Percentiles rank a stretch among this genome's conserved stretches.
Conservation (phyloP, 2,329 filamentous ascomycete species). For the Trichoderma sp. region DNA sequence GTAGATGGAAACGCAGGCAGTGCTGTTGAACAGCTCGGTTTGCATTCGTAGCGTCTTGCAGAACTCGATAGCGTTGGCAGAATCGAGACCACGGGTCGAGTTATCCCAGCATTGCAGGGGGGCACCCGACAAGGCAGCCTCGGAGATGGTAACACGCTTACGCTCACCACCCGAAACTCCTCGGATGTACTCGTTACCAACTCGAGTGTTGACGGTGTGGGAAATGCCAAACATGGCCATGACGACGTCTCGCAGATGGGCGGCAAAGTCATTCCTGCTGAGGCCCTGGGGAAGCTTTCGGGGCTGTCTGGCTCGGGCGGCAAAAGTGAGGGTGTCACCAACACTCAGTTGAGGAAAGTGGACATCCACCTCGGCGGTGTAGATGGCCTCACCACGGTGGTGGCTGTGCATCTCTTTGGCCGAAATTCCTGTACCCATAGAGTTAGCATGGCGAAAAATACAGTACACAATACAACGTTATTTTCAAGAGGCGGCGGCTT, state of each 20-base stretch:
- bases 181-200: conserved; percentile 73
- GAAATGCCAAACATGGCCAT: conserved; percentile 75
- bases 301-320: conserved; percentile 67
- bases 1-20: conserved; percentile 71
- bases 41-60: conserved; percentile 67
- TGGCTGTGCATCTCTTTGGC: conserved; percentile 72
- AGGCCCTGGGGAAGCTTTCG: conserved; percentile 59
- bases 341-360: conserved; percentile 77
- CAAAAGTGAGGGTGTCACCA: conserved; percentile 76
- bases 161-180: conserved; percentile 74
- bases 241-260: conserved; percentile 66
- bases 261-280: conserved; percentile 52
- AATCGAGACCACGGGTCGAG: conserved; percentile 71
- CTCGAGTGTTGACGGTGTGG: conserved; percentile 69
- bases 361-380: conserved; percentile 80
- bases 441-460: not conserved
- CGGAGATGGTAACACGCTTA: conserved; percentile 63
- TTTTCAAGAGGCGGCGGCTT: not conserved
- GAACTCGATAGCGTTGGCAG: conserved; percentile 73
- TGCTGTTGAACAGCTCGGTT: conserved; percentile 64
- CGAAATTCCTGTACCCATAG: conserved; percentile 50
- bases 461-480: not conserved
- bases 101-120: conserved; percentile 70
- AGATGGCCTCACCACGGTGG: conserved; percentile 83
- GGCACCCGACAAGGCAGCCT: conserved; percentile 57